phyloP scores from a whole-genome alignment of 2,329 filamentous ascomycete genomes.

The Fulvia fulva region DNA sequence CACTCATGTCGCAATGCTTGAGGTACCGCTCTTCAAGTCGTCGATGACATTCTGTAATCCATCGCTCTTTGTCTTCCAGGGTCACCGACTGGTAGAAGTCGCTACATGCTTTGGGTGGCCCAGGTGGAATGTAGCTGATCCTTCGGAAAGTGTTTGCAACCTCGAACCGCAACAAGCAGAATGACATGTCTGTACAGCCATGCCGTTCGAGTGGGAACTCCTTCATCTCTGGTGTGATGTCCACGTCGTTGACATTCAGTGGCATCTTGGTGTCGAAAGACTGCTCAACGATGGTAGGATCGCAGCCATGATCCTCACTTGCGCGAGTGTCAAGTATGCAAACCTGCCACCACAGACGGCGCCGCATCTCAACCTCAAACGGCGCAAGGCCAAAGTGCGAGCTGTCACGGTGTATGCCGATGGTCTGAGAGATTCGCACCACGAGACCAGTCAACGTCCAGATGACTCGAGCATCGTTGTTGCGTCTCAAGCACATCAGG shows the following conservation, averaged over 20 bases:
- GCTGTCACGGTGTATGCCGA: conserved; percentile 60
- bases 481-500: conserved; percentile 53
- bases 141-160: conserved; percentile 46
- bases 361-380: conserved; percentile 58
- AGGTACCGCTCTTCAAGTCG: conserved; percentile 49
- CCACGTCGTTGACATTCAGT: conserved; percentile 54
- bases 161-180: conserved; percentile 53
- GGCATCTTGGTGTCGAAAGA: conserved; percentile 60
- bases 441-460: conserved; percentile 59
- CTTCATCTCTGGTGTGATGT: conserved; percentile 48
- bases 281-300: conserved; percentile 55
- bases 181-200: conserved; percentile 57
- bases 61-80: conserved; percentile 46
- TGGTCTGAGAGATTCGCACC: conserved; percentile 56
- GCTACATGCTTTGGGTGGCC: conserved; percentile 39
- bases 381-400: conserved; percentile 52
- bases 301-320: conserved; percentile 61
- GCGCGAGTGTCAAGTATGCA: conserved; percentile 57
- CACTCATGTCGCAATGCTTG: conserved; percentile 49
- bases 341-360: conserved; percentile 59
- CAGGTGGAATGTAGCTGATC: conserved; percentile 44
- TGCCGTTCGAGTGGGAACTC: conserved; percentile 45
- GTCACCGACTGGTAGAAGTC: conserved; percentile 43
- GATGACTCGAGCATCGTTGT: conserved; percentile 48
- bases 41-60: conserved; percentile 47